These are phyloP conservation scores for Senna siamea DNA, from an alignment of 306 rosid genomes.

Conservation along the genomic window DNA sequence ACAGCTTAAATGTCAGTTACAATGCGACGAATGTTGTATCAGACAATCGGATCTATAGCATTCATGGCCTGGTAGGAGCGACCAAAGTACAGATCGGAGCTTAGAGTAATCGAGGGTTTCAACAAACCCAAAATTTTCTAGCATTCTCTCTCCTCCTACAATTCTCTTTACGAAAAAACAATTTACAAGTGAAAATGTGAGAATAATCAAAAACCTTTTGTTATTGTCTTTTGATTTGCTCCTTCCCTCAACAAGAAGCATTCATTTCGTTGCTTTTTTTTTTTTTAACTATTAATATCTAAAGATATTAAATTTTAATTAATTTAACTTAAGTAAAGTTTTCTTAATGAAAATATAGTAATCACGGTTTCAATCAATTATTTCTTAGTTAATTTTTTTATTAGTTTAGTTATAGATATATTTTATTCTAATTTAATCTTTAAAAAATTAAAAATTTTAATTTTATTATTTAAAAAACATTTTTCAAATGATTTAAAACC, in stretches of 20 bases:
- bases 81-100: slow-evolving; percentile 55
- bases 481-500: no score
- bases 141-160: slow-evolving; percentile 46
- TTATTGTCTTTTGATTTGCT: slow-evolving; percentile 53
- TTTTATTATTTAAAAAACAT: no score
- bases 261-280: slow-evolving; percentile 32
- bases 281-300: not conserved
- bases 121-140: slow-evolving; percentile 30
- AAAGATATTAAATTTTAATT: no score
- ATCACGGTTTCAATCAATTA: no score
- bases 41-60: slow-evolving; percentile 67
- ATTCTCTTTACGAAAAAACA: slow-evolving; percentile 18
- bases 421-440: no score
- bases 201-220: slow-evolving; percentile 30
- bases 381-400: no score
- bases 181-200: slow-evolving; percentile 35
- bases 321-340: no score
- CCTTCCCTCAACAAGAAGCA: slow-evolving; percentile 55
- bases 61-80: slow-evolving; percentile 42
- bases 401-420: no score
- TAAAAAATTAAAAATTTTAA: no score
- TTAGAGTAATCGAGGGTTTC: slow-evolving; percentile 51
- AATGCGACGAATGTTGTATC: slow-evolving; percentile 48
- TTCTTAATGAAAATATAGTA: no score
- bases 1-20: slow-evolving; percentile 40